Evolutionary conservation across 2,329 filamentous ascomycete species (phyloP), one percentile per base, ranked within the genome.

Genomic region (Tolypocladium ovalisporum): DNA sequence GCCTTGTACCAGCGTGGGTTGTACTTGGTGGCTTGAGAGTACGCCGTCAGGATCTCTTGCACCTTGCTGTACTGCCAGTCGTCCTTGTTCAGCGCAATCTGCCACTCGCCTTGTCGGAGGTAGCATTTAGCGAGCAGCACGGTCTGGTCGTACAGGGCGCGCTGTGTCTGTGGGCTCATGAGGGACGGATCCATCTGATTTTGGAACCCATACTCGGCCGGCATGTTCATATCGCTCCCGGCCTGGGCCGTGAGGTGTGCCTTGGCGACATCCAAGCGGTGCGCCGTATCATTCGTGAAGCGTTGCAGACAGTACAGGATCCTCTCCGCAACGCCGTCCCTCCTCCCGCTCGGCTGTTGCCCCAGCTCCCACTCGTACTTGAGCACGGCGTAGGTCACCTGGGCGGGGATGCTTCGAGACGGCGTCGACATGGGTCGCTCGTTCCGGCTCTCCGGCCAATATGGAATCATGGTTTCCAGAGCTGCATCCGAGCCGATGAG

Each of bases 1-100:
- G 95, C 94, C 74, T 99, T 99, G 77, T 99, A 99, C 84, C 93
- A 99, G 60, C 87, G 86, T 37, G 90, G 87, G 69, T 99, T 96
- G 74, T 95, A 97, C 59, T 90, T 87, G 2, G 94, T 99, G 1
- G 95, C 95, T 59, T 92, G 87, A 22, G 86, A 86, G 71, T 97
- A 99, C 1, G 94, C 91, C n/a, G 84, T 82, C 29, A 99, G 78
- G 58, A 99, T 91, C 56, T 97, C 93, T 55, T 89, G 84, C 4
- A 96, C 89, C 62, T 89, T 86, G 10, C 90, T 87, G 61, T 89
- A 84, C 62, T 90, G 86, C 95, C 94, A 99, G 62, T 94, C 87
- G 55, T 91, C 88, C 67, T 88, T 87, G 69, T 95, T 88, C 56
- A 96, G 75, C 19, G 88, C 80, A 58, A 93, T 88, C 68, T 96